Base-by-base conservation (phyloP, 129 eudicot genomes). In the Flaveria trinervia region DNA sequence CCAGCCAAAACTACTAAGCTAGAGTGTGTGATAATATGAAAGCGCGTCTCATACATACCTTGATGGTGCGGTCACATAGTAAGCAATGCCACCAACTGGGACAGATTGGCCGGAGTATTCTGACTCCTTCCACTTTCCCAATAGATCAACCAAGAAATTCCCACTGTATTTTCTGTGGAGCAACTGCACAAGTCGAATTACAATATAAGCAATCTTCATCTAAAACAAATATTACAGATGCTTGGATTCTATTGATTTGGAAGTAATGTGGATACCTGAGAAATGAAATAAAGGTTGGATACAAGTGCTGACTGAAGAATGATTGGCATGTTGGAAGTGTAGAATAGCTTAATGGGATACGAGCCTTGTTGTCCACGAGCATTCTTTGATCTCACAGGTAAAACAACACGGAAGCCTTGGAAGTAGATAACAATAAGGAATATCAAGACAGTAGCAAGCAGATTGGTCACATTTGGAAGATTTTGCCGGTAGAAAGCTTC, bases 401-500 rank as follows among this genome's bases (percentile, higher is more conserved):
- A 79, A 80, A 90, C 89, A 71, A 92, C 94, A 65, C 94, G 96
- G 86, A 90, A 87, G 3, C 89, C 89, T 88, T 88, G 92, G 75
- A 88, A 85, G 83, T 85, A 88, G 78, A 85, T 80, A 16, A 85
- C 89, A 70, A 83, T 81, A 3, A 85, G 83, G 79, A 88, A 88
- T 67, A 88, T 78, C 73, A 88, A 77, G 39, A 90, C 92, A 0
- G 98, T 93, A 3, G 96, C 98, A 18, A 90, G 89, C 79, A 93
- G 66, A 65, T 93, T 90, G 14, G 98, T 93, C 23, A 93, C 92
- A 59, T 93, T 93, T 26, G 98, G 98, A 39, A 93, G 97, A 75
- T 93, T 93, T 81, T 93, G 97, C 72, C 98, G 84, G 85, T 90
- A 93, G 74, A 92, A 92, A 28, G 95, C 95, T 81, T 88, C 98